phyloP scores from a whole-genome alignment of 108 stramenopile species.

The Nitzschia palea region DNA sequence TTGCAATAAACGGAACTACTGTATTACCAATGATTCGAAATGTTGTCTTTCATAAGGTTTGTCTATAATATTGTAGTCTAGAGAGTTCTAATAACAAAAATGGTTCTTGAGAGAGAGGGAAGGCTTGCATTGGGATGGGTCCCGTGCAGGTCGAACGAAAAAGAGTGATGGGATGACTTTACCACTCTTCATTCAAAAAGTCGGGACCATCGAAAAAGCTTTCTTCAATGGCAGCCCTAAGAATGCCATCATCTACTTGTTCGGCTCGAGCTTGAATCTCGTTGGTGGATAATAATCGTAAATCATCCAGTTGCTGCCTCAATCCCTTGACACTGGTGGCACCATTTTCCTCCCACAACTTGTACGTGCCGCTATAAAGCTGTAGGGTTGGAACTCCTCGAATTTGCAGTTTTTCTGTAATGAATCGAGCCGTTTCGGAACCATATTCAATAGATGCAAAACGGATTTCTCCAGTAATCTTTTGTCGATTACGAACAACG shows the following conservation, averaged over 20 bases:
- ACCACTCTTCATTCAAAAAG: conserved; percentile 36
- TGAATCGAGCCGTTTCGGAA: conserved; percentile 2
- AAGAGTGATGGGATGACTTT: no score
- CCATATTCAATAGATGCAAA: conserved; percentile 20
- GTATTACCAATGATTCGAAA: no score
- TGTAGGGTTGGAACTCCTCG: conserved; percentile 25
- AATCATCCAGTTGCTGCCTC: background rate
- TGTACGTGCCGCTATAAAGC: conserved; percentile 18
- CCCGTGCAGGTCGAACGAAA: no score
- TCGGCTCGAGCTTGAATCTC: conserved; percentile 9
- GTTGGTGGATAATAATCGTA: background rate
- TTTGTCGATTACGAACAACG: conserved; percentile 7
- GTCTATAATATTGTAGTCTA: no score
- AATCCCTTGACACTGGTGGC: background rate
- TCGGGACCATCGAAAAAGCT: conserved; percentile 23
- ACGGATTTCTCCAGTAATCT: conserved; percentile 20
- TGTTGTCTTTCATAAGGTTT: no score
- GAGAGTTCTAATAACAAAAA: no score
- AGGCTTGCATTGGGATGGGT: no score
- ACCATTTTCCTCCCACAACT: conserved; percentile 20
- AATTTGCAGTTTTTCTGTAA: conserved; percentile 23
- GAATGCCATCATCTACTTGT: conserved; percentile 27
- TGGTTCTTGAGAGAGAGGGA: no score
- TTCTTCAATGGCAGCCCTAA: conserved; percentile 25
- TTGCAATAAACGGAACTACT: no score